These are phyloP conservation scores for Leccinellum albellum DNA, from an alignment of 768 basidiomycete species.

Conservation along the genomic window DNA sequence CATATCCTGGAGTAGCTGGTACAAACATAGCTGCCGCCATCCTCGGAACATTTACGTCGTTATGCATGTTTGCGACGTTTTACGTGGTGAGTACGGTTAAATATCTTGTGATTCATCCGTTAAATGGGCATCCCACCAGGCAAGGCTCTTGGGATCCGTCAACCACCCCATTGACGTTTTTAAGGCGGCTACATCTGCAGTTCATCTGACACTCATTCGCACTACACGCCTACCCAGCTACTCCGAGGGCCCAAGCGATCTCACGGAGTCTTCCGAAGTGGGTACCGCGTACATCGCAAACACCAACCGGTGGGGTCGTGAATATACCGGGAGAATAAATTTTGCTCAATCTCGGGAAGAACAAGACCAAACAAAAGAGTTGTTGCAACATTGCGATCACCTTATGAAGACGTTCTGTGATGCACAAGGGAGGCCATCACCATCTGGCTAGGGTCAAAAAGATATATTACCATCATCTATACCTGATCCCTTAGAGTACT, in stretches of 20 bases:
- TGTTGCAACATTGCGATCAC: conserved; percentile 55
- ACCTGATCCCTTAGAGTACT: not conserved
- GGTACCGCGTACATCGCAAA: conserved; percentile 50
- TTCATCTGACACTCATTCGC: conserved; percentile 64
- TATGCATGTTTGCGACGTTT: conserved; percentile 52
- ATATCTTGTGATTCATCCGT: not conserved
- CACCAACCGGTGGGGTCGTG: conserved; percentile 54
- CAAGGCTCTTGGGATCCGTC: conserved; percentile 61
- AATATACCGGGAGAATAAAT: conserved; percentile 45
- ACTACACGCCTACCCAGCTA: conserved; percentile 43
- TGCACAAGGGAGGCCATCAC: conserved; percentile 25
- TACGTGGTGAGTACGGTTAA: conserved; percentile 52
- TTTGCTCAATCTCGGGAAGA: conserved; percentile 53
- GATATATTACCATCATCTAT: not conserved
- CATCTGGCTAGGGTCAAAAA: conserved; percentile 11
- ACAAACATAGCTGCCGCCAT: conserved; percentile 57
- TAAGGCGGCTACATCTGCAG: conserved; percentile 64
- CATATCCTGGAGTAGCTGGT: conserved; percentile 66
- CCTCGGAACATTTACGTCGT: conserved; percentile 41
- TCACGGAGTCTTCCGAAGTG: conserved; percentile 13
- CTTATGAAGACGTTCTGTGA: conserved; percentile 42
- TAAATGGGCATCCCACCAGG: conserved; percentile 40
- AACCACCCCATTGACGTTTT: conserved; percentile 59
- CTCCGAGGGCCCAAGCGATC: conserved; percentile 1
- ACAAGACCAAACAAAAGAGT: conserved; percentile 39